Evolutionary conservation across 1,139 yeast species (phyloP).

Genomic region (Protomyces arabidopsidicola): DNA sequence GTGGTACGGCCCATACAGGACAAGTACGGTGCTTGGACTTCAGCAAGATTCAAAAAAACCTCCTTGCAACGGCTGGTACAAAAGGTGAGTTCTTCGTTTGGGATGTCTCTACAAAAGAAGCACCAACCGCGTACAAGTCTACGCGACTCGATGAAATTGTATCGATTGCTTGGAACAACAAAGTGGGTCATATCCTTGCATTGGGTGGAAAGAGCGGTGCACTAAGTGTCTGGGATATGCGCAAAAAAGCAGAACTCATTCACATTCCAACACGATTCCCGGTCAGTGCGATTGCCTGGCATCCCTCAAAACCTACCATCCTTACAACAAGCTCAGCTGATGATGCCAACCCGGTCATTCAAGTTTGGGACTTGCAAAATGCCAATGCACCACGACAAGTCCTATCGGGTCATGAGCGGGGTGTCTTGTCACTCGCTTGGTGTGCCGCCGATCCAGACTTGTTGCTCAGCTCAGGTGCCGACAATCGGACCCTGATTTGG

Average conservation of each 20-base stretch:
- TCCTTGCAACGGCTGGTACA: slow-evolving; percentile 80
- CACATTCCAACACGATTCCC: slow-evolving; percentile 53
- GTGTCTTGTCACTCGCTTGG: slow-evolving; percentile 90
- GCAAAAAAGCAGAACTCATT: slow-evolving; percentile 78
- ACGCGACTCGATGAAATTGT: slow-evolving; percentile 79
- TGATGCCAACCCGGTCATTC: slow-evolving; percentile 73
- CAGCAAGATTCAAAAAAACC: slow-evolving; percentile 66
- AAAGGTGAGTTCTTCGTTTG: slow-evolving; percentile 72
- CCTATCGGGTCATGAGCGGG: slow-evolving; percentile 77
- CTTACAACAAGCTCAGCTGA: slow-evolving; percentile 81
- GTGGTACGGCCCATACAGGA: slow-evolving; percentile 59
- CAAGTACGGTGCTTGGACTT: slow-evolving; percentile 71
- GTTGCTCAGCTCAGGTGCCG: slow-evolving; percentile 84
- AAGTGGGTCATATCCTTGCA: slow-evolving; percentile 82
- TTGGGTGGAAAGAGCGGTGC: slow-evolving; percentile 78
- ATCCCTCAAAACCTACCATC: slow-evolving; percentile 68
- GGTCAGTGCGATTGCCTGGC: slow-evolving; percentile 60
- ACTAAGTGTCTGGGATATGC: slow-evolving; percentile 91
- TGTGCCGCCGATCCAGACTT: slow-evolving; percentile 74
- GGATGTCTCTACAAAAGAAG: slow-evolving; percentile 58
- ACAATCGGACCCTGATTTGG: slow-evolving; percentile 84
- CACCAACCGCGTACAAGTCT: slow-evolving; percentile 64
- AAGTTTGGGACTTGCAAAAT: slow-evolving; percentile 92
- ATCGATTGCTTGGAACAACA: slow-evolving; percentile 83
- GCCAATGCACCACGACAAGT: slow-evolving; percentile 79